These are phyloP conservation scores for Grosmannia serpens DNA, from an alignment of 2,329 filamentous ascomycete species.

Conservation along the genomic window DNA sequence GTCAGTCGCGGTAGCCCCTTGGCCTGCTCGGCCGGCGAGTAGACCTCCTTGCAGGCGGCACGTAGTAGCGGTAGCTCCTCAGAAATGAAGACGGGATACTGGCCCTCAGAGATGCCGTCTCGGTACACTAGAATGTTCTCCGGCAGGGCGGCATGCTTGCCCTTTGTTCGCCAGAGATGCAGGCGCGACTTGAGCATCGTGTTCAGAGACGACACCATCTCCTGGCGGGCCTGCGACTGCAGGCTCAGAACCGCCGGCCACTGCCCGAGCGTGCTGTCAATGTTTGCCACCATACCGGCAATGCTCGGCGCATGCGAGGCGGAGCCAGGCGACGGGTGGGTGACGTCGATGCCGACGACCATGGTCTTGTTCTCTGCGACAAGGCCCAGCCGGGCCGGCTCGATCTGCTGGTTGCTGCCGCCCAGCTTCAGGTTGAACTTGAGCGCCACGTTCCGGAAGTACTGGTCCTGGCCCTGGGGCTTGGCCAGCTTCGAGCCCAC, in stretches of 20 bases:
- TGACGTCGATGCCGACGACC: conserved; percentile 81
- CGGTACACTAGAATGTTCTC: conserved; percentile 75
- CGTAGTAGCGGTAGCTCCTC: conserved; percentile 46
- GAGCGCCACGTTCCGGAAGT: conserved; percentile 58
- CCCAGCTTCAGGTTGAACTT: conserved; percentile 77
- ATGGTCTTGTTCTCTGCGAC: conserved; percentile 58
- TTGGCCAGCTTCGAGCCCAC: conserved; percentile 26
- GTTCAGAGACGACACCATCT: conserved; percentile 51
- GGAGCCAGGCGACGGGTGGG: conserved; percentile 46
- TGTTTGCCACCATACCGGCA: conserved; percentile 67
- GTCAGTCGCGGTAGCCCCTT: conserved; percentile 43
- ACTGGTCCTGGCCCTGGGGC: conserved; percentile 24
- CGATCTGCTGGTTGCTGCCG: conserved; percentile 59
- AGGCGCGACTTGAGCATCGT: conserved; percentile 53
- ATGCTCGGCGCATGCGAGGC: conserved; percentile 47
- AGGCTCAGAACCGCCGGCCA: conserved; percentile 59
- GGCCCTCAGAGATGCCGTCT: conserved; percentile 81
- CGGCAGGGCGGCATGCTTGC: conserved; percentile 45
- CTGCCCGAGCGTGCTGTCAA: conserved; percentile 58
- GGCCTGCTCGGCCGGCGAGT: conserved; percentile 6
- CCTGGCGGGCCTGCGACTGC: conserved; percentile 50
- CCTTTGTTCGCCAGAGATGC: conserved; percentile 43
- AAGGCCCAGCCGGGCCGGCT: conserved; percentile 44
- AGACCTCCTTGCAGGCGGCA: conserved; percentile 3
- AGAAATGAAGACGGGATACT: conserved; percentile 58